Evolutionary conservation across 805 yeast species (phyloP), one percentile per base, ranked within the genome.

Genomic region (Nakazawaea siamensis): DNA sequence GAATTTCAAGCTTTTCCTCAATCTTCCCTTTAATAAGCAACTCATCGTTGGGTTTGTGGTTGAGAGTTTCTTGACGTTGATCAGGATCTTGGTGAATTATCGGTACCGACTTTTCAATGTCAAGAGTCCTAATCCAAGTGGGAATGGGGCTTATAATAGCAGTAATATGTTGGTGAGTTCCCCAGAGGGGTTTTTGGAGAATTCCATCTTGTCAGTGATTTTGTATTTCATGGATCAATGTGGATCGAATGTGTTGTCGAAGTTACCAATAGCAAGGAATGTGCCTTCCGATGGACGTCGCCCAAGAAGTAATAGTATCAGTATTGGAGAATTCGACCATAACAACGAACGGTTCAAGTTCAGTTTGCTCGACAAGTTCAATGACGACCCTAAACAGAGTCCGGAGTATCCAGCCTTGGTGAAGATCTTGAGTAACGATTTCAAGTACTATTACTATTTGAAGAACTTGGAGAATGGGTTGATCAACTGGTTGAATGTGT

Each of bases 61-160:
- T 28, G 74, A 70, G 33, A 68, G 68, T 57, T 68, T 66, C 43
- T 45, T 71, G 29, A 54, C 65, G 3, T 46, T 69, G 44, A 52
- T 65, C 24, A 63, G 70, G 47, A 50, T 69, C 2, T 55, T 72
- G 44, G 52, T 58, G 34, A 57, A 55, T 30, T 50, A 48, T 43
- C 49, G 49, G 17, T 41, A 42, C 29, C 46, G 47, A 32, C 46
- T 47, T 27, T 46, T 54, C 18, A 44, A 46, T 12, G 25, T 46
- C 37, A 44, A 43, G 31, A 49, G 39, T 35, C 45, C 49, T 45
- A 10, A 40, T 12, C 14, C 43, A 12, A 35, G 32, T 11, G 13
- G 15, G 9, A 30, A 25, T 27, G 32, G 35, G 18, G 24, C 29
- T 18, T 31, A 21, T 12, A 37, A 29, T 24, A 51, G 48, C 13